Percentiles rank a stretch among this genome's conserved stretches.
Conservation (phyloP, 345 rosid genomes). For the Pseudoturritis turrita region DNA sequence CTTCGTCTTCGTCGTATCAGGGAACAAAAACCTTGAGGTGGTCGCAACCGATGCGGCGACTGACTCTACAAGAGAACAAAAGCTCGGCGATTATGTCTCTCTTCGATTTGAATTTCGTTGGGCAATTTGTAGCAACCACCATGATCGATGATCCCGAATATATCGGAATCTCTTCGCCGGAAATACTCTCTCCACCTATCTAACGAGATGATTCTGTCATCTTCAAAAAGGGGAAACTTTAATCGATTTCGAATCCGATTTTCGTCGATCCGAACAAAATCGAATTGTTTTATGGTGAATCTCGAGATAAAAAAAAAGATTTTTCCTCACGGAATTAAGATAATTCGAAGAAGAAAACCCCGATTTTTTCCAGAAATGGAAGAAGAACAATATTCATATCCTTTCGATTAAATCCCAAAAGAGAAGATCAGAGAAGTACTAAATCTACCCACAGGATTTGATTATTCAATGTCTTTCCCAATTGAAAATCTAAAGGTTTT, state of each 20-base stretch:
- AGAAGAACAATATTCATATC: not conserved
- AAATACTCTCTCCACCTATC: conserved; percentile 83
- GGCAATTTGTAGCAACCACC: conserved; percentile 81
- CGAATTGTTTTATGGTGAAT: no score
- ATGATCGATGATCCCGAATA: conserved; percentile 69
- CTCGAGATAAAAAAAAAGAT: not conserved
- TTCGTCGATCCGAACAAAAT: not conserved
- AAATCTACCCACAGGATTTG: conserved; percentile 1
- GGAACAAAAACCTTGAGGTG: conserved; percentile 53
- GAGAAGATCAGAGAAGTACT: not conserved
- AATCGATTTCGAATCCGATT: not conserved
- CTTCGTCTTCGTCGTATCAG: conserved; percentile 26
- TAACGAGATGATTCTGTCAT: conserved; percentile 27
- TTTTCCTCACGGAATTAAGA: not conserved
- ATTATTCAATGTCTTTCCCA: not conserved
- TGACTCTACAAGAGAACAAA: conserved; percentile 50
- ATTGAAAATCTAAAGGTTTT: not conserved
- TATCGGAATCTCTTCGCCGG: conserved; percentile 57
- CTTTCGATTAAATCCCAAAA: not conserved
- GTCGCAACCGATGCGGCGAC: conserved; percentile 63
- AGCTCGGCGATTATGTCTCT: conserved; percentile 80
- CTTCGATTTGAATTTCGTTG: conserved; percentile 54
- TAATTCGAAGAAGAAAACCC: not conserved
- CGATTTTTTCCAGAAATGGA: not conserved
- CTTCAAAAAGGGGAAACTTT: not conserved